Conservation (phyloP, 306 rosid genomes). For the Prunus dulcis region DNA sequence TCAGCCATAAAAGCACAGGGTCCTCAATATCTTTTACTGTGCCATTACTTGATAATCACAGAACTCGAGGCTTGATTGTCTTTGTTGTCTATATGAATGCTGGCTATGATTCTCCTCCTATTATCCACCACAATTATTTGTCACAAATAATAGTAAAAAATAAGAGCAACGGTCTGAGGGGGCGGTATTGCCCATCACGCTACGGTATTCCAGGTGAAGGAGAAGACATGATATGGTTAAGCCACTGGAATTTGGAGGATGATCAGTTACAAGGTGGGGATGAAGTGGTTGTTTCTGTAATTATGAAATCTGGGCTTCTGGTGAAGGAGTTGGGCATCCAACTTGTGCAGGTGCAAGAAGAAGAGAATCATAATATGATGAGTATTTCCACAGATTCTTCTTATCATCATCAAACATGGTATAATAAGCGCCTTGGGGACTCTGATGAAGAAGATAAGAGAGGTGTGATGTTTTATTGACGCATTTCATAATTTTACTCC, state of each 20-base stretch:
- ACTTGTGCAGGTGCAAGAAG: neutral
- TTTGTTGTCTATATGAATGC: neutral
- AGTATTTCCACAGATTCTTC: no score
- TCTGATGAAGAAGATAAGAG: no score
- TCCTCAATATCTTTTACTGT: neutral
- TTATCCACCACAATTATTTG: no score
- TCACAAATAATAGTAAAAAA: neutral
- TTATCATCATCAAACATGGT: fast-evolving
- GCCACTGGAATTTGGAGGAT: neutral
- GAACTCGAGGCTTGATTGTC: neutral
- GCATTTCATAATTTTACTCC: no score
- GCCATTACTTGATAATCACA: neutral
- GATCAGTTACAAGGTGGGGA: neutral
- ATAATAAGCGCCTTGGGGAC: no score
- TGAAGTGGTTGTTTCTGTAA: neutral
- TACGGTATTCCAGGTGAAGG: neutral
- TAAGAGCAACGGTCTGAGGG: neutral
- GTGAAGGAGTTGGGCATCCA: neutral
- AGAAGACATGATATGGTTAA: neutral
- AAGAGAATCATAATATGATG: neutral
- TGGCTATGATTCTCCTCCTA: no score
- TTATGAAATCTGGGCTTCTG: no score
- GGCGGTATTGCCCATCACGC: fast-evolving
- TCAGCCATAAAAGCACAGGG: neutral
- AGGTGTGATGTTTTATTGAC: no score